These are phyloP conservation scores for Coemansia sp. DNA, from an alignment of 192 early-diverging fungal genomes.

Conservation along the genomic window DNA sequence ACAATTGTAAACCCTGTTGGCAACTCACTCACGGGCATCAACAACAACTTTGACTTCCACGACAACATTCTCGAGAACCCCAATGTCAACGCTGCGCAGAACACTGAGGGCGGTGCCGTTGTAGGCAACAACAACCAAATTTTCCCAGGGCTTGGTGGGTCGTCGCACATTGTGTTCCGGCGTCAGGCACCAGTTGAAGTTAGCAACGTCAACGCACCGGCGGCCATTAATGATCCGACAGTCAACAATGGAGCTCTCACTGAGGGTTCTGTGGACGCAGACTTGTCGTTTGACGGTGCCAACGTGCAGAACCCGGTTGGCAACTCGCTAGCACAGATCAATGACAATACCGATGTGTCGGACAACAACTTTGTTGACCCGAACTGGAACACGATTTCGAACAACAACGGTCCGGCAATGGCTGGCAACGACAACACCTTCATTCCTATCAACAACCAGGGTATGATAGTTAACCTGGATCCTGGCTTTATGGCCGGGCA, in stretches of 20 bases:
- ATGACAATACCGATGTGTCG: slow-evolving; percentile 47
- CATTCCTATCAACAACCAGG: slow-evolving; percentile 48
- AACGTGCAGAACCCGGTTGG: slow-evolving; percentile 41
- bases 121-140: slow-evolving; percentile 51
- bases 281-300: slow-evolving; percentile 38
- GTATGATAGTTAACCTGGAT: slow-evolving; percentile 53
- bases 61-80: slow-evolving; percentile 50
- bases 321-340: slow-evolving; percentile 50
- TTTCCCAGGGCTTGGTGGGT: neutral
- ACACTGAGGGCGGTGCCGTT: slow-evolving; percentile 29
- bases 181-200: slow-evolving; percentile 34
- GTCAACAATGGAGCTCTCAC: slow-evolving; percentile 44
- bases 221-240: slow-evolving; percentile 38
- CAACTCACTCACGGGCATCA: slow-evolving; percentile 31
- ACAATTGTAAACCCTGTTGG: slow-evolving; percentile 27
- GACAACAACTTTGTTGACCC: slow-evolving; percentile 51
- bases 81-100: slow-evolving; percentile 31
- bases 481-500: slow-evolving; percentile 27
- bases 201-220: slow-evolving; percentile 43
- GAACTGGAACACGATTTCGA: slow-evolving; percentile 41
- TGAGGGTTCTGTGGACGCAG: slow-evolving; percentile 32
- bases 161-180: slow-evolving; percentile 19
- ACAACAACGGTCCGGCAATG: slow-evolving; percentile 45
- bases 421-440: slow-evolving; percentile 49
- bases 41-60: slow-evolving; percentile 42